These are phyloP conservation scores for Colletotrichum kahawae DNA, from an alignment of 2,329 filamentous ascomycete genomes.

Conservation along the genomic window DNA sequence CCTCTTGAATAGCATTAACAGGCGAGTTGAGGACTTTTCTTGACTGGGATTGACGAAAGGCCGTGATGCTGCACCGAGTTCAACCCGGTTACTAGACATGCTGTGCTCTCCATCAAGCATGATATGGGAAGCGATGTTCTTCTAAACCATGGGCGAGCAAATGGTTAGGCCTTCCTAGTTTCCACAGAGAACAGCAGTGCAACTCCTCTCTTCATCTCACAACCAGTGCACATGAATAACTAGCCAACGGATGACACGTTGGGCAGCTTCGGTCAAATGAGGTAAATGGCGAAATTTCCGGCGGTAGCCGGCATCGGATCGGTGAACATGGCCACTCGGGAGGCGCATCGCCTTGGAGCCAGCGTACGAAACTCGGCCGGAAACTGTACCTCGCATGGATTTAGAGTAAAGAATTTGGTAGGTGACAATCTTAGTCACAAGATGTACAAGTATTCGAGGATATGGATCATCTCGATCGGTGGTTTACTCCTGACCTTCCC, in stretches of 20 bases:
- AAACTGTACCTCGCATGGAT: not conserved
- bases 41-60: not conserved
- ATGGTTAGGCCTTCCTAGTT: not conserved
- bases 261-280: not conserved
- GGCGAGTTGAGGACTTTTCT: not conserved
- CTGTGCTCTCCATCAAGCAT: not conserved
- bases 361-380: not conserved
- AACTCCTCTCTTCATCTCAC: not conserved
- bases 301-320: not conserved
- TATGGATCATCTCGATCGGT: fast-evolving
- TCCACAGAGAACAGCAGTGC: not conserved
- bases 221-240: not conserved
- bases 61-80: not conserved
- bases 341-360: not conserved
- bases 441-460: fast-evolving
- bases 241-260: not conserved
- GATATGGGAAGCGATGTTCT: not conserved
- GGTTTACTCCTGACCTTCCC: not conserved
- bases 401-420: not conserved
- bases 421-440: fast-evolving
- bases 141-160: not conserved
- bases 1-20: not conserved
- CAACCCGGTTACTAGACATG: not conserved
- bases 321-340: not conserved
- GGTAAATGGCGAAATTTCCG: not conserved